Percentiles rank a stretch among this genome's conserved stretches.
phyloP scores from a whole-genome alignment of 331 rosid genomes.

The Telfairia occidentalis region DNA sequence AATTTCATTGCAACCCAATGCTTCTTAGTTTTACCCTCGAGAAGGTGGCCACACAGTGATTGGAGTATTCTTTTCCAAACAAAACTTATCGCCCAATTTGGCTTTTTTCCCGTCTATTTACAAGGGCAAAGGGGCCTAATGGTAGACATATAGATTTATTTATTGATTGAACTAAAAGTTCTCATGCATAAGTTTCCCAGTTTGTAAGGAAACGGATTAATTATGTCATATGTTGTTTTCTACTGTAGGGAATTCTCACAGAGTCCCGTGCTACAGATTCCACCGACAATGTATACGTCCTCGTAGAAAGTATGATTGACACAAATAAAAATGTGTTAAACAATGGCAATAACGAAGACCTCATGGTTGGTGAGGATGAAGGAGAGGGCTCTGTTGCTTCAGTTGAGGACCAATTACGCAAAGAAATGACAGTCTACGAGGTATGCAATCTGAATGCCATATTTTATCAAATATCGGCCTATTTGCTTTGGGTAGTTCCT shows the following conservation, averaged over 20 bases:
- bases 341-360: conserved; percentile 57
- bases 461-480: background rate
- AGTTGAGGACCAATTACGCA: conserved; percentile 69
- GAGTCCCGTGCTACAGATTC: conserved; percentile 49
- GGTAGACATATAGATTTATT: too few relatives aligned
- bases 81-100: too few relatives aligned
- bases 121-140: too few relatives aligned
- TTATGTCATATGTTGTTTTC: conserved; percentile 1
- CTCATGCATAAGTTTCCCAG: background rate
- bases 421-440: conserved; percentile 86
- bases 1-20: background rate
- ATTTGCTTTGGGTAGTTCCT: background rate
- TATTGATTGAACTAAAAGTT: too few relatives aligned
- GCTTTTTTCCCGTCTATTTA: too few relatives aligned
- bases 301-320: conserved; percentile 54
- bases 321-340: conserved; percentile 41
- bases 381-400: conserved; percentile 75
- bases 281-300: conserved; percentile 44
- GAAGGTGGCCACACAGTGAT: background rate
- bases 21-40: background rate
- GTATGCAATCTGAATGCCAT: conserved; percentile 24
- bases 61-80: background rate
- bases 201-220: conserved; percentile 17
- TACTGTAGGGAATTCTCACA: conserved; percentile 56
- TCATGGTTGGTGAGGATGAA: conserved; percentile 72